These are phyloP conservation scores for Leptodontidium sp. DNA, from an alignment of 2,329 filamentous ascomycete genomes.

Conservation along the genomic window DNA sequence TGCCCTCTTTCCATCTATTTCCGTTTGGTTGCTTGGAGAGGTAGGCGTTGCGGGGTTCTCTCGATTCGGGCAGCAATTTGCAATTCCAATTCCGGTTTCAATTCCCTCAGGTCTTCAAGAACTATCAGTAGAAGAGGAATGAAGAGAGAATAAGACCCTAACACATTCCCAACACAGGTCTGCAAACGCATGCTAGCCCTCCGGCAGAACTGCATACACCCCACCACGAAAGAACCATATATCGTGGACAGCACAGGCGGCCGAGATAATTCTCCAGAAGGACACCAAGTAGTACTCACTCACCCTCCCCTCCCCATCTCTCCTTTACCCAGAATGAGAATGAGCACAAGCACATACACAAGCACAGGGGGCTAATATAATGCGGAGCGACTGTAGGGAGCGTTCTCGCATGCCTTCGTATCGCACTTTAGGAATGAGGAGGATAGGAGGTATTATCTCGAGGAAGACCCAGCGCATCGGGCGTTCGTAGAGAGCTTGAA, in stretches of 20 bases:
- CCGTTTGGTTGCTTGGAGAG: slow-evolving; percentile 15
- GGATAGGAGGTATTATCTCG: slow-evolving; percentile 74
- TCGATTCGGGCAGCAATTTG: slow-evolving; percentile 49
- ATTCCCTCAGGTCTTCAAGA: not conserved
- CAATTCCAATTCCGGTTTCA: not conserved
- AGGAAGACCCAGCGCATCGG: slow-evolving; percentile 69
- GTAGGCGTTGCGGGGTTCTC: slow-evolving; percentile 29
- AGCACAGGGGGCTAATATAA: slow-evolving; percentile 1
- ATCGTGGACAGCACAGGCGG: slow-evolving; percentile 67
- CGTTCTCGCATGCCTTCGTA: slow-evolving; percentile 74
- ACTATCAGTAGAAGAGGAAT: not conserved
- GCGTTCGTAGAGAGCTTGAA: slow-evolving; percentile 63
- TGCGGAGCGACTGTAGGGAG: slow-evolving; percentile 53
- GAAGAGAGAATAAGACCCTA: not conserved
- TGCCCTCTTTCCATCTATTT: not conserved
- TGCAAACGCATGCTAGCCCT: slow-evolving; percentile 65
- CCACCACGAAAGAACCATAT: slow-evolving; percentile 65
- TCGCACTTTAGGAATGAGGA: slow-evolving; percentile 68
- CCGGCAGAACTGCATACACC: slow-evolving; percentile 65
- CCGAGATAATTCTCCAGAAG: slow-evolving; percentile 68
- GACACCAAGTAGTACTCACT: slow-evolving; percentile 58
- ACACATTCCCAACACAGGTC: slow-evolving; percentile 50
- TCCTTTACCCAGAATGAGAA: too few species aligned
- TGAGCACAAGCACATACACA: too few species aligned
- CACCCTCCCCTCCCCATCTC: too few species aligned